phyloP scores from a whole-genome alignment of 2,329 filamentous ascomycete species.

The Kalaharituber pfeilii region DNA sequence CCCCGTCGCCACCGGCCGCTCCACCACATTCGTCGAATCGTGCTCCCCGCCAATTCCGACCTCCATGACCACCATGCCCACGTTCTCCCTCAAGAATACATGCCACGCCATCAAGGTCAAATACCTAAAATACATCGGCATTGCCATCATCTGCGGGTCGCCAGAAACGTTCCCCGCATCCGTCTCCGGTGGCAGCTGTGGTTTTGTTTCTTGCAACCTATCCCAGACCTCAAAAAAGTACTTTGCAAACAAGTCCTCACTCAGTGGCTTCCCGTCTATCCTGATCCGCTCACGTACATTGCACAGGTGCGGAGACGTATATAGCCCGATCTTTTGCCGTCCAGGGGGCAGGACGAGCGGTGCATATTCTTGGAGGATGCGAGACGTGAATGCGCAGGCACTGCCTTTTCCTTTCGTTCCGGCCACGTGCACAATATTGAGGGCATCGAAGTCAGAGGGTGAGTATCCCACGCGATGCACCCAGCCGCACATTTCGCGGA shows the following conservation, averaged over 20 bases:
- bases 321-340: not conserved
- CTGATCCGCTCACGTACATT: slow-evolving; percentile 27
- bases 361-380: slow-evolving; percentile 32
- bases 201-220: slow-evolving; percentile 26
- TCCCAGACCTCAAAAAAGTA: slow-evolving; percentile 27
- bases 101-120: slow-evolving; percentile 51
- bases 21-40: slow-evolving; percentile 51
- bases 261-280: slow-evolving; percentile 24
- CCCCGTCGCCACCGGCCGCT: slow-evolving; percentile 39
- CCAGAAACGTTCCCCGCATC: too few species aligned
- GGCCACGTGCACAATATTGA: slow-evolving; percentile 52
- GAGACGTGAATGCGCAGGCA: slow-evolving; percentile 50
- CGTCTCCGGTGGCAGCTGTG: slow-evolving; percentile 19
- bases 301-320: slow-evolving; percentile 12
- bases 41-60: slow-evolving; percentile 50
- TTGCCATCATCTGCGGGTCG: too few species aligned
- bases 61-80: slow-evolving; percentile 48
- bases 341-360: slow-evolving; percentile 23
- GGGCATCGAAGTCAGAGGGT: slow-evolving; percentile 42
- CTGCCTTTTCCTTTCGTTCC: slow-evolving; percentile 65
- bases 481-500: slow-evolving; percentile 63
- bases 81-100: slow-evolving; percentile 44
- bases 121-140: slow-evolving; percentile 35
- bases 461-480: slow-evolving; percentile 57
- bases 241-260: slow-evolving; percentile 20